Evolutionary conservation across 2,329 filamentous ascomycete species (phyloP).

Genomic region (Xylaria hypoxylon): DNA sequence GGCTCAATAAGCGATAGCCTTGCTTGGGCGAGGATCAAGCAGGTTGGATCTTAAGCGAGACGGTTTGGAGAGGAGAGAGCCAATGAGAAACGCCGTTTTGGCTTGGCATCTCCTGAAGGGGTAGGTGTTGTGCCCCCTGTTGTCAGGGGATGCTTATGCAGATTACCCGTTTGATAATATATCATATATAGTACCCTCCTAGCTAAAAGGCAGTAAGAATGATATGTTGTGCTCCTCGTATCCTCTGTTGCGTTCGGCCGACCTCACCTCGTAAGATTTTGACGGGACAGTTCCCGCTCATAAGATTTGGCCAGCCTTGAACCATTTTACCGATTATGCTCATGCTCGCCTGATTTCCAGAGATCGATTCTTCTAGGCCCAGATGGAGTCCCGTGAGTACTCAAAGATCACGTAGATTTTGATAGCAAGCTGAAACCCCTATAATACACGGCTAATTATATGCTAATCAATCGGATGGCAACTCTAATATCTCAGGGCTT

Average conservation of each 20-base stretch:
- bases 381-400: background rate
- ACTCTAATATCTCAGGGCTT: background rate
- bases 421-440: background rate
- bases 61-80: background rate
- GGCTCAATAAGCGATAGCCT: slow-evolving; percentile 46
- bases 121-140: slow-evolving; percentile 17
- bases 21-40: slow-evolving; percentile 24
- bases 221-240: slow-evolving; percentile 32
- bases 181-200: slow-evolving; percentile 26
- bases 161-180: slow-evolving; percentile 24
- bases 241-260: slow-evolving; percentile 25
- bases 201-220: slow-evolving; percentile 19
- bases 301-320: background rate
- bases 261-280: slow-evolving; percentile 13
- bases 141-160: slow-evolving; percentile 8
- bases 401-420: background rate
- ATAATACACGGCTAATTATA: no score
- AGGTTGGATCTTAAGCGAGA: slow-evolving; percentile 20
- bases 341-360: background rate
- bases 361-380: slow-evolving; percentile 3
- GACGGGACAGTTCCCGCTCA: background rate
- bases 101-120: slow-evolving; percentile 26
- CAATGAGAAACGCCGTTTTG: slow-evolving; percentile 17
- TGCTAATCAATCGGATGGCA: background rate
- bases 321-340: background rate